These are phyloP conservation scores for Suhomyces terraborum DNA, from an alignment of 1,139 yeast genomes.

Conservation along the genomic window DNA sequence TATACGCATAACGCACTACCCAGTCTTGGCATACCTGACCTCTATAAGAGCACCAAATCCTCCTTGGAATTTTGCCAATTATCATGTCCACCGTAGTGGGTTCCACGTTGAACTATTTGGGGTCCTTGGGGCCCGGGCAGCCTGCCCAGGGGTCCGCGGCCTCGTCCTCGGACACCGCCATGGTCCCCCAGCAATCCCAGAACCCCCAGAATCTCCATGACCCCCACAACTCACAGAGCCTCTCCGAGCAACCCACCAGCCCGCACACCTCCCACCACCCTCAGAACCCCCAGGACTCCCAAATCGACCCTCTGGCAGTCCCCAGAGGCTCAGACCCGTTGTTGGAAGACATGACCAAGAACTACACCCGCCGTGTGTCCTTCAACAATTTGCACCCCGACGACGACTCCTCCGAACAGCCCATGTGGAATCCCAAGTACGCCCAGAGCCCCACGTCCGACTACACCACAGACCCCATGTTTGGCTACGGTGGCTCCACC, in stretches of 20 bases:
- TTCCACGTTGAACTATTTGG: background rate
- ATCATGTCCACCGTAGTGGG: conserved; percentile 7
- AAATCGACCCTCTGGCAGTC: background rate
- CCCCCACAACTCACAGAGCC: background rate
- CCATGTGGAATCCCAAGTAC: conserved; percentile 14
- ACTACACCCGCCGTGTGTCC: conserved; percentile 42
- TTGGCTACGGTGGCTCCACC: conserved; percentile 20
- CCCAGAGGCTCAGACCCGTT: conserved; percentile 3
- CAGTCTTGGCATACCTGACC: conserved; percentile 9
- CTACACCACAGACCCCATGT: conserved; percentile 11
- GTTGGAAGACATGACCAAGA: background rate
- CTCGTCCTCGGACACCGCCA: background rate
- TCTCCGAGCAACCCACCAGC: background rate
- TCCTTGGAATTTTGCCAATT: background rate
- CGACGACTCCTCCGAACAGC: conserved; percentile 7
- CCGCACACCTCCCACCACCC: conserved; percentile 1
- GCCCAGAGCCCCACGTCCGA: conserved; percentile 1
- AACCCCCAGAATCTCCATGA: background rate
- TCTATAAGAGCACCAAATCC: background rate
- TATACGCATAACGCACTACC: conserved; percentile 8
- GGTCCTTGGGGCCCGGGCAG: no score
- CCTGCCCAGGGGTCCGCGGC: no score
- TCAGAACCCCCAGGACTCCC: background rate
- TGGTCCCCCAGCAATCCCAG: background rate
- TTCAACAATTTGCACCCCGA: conserved; percentile 45